These are phyloP conservation scores for Aspergillus campestris DNA, from an alignment of 495 filamentous ascomycete species.

Conservation along the genomic window DNA sequence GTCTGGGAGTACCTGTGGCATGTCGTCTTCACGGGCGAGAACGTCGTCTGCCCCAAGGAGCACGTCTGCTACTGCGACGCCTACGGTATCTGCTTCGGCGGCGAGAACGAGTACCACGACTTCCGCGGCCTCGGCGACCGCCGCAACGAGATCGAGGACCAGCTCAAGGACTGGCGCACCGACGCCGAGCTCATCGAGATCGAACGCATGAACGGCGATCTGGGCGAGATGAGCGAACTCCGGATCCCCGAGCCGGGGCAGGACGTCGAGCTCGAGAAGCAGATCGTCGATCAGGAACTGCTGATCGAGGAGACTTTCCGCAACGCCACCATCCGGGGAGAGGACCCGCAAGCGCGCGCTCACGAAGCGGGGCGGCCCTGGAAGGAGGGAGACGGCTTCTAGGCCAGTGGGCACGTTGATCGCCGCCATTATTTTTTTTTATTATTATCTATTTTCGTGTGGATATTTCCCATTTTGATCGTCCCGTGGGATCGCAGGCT, in stretches of 20 bases:
- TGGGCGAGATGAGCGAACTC: conserved; percentile 21
- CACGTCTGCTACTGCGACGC: conserved; percentile 70
- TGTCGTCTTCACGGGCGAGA: conserved; percentile 53
- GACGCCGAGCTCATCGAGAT: conserved; percentile 28
- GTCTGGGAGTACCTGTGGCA: conserved; percentile 75
- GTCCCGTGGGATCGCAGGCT: not conserved
- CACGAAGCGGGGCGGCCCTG: conserved; percentile 43
- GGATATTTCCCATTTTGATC: not conserved
- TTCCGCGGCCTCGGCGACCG: conserved; percentile 37
- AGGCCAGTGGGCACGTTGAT: not conserved
- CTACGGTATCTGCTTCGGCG: conserved; percentile 71
- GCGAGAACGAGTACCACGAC: conserved; percentile 40
- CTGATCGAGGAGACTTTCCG: conserved; percentile 24
- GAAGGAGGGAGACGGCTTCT: conserved; percentile 47
- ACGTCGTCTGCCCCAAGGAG: conserved; percentile 53
- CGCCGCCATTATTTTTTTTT: not conserved
- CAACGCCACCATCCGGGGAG: conserved; percentile 42
- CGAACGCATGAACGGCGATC: conserved; percentile 18
- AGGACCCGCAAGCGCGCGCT: conserved; percentile 43
- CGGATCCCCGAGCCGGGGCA: conserved; percentile 31
- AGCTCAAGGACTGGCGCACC: conserved; percentile 40
- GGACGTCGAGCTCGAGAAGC: conserved; percentile 18
- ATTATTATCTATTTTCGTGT: conserved; percentile 5
- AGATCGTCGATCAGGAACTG: conserved; percentile 23
- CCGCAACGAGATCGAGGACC: conserved; percentile 35